Evolutionary conservation across 2,329 filamentous ascomycete genomes (phyloP).

Genomic region (Simplicillium aogashimaense): DNA sequence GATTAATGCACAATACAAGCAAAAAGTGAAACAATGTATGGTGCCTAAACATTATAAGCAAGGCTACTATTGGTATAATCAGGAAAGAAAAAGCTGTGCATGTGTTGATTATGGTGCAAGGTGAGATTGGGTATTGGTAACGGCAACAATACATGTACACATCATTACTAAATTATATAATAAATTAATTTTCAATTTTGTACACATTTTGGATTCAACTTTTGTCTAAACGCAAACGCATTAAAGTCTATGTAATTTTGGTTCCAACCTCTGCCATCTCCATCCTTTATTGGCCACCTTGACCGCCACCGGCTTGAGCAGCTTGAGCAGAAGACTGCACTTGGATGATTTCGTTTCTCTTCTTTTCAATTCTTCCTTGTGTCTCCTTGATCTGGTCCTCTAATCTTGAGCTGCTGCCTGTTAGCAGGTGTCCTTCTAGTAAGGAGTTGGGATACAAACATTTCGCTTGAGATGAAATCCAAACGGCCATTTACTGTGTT

Average conservation of each 20-base stretch:
- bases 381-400: slow-evolving; percentile 45
- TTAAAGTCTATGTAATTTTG: slow-evolving; percentile 5
- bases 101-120: too few species aligned
- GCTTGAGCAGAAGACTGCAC: slow-evolving; percentile 40
- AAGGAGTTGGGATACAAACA: slow-evolving; percentile 46
- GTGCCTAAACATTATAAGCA: too few species aligned
- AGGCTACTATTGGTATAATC: too few species aligned
- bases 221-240: too few species aligned
- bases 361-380: slow-evolving; percentile 47
- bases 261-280: not conserved
- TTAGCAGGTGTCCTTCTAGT: not conserved
- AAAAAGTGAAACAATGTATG: too few species aligned
- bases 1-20: too few species aligned
- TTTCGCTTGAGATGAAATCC: slow-evolving; percentile 88
- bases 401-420: slow-evolving; percentile 21
- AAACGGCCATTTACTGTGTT: slow-evolving; percentile 84
- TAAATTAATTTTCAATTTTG: too few species aligned
- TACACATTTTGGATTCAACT: too few species aligned
- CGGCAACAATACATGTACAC: too few species aligned
- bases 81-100: too few species aligned
- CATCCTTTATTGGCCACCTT: slow-evolving; percentile 3
- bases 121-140: too few species aligned
- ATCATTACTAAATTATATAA: too few species aligned
- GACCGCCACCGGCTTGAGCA: slow-evolving; percentile 7
- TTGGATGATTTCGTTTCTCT: slow-evolving; percentile 51